Percentiles rank a stretch among this genome's conserved stretches.
These are phyloP conservation scores for Aleurites moluccanus DNA, from an alignment of 441 rosid species.

Conservation along the genomic window DNA sequence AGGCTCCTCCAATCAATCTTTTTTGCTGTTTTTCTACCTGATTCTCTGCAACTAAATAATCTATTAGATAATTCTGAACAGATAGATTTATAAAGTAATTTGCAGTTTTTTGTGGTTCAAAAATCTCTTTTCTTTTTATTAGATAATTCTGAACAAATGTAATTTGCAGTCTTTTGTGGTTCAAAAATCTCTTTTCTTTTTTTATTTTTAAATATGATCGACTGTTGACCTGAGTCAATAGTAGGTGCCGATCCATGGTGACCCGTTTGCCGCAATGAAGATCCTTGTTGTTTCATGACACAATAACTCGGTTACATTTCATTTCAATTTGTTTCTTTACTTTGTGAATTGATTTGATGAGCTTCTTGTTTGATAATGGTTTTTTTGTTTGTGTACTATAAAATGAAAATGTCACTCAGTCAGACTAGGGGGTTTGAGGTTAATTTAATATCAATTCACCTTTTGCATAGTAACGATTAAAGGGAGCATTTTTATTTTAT, in stretches of 20 bases:
- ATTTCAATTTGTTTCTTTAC: too few species aligned
- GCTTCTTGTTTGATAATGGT: background rate
- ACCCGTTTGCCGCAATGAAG: constrained; percentile 53
- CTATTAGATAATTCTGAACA: background rate
- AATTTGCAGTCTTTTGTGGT: background rate
- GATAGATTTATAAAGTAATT: background rate
- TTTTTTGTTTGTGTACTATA: background rate
- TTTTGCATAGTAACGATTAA: constrained; percentile 3
- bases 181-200: background rate
- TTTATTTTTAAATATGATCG: background rate
- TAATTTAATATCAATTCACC: background rate
- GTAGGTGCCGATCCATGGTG: constrained; percentile 24
- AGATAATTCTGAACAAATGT: too few species aligned
- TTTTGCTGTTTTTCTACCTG: too few species aligned
- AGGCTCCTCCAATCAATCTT: too few species aligned
- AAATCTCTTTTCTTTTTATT: background rate
- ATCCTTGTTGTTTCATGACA: constrained; percentile 50
- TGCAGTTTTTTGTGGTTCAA: background rate
- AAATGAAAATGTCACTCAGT: background rate
- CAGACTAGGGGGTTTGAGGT: background rate
- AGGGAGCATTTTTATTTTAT: background rate
- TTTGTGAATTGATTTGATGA: background rate
- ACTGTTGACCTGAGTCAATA: background rate
- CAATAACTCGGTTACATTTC: constrained; percentile 36
- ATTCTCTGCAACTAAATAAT: background rate